Percentiles rank a stretch among this genome's conserved stretches.
Evolutionary conservation across 176 grass and related monocot genomes (phyloP).

Genomic region (Leersia perrieri): DNA sequence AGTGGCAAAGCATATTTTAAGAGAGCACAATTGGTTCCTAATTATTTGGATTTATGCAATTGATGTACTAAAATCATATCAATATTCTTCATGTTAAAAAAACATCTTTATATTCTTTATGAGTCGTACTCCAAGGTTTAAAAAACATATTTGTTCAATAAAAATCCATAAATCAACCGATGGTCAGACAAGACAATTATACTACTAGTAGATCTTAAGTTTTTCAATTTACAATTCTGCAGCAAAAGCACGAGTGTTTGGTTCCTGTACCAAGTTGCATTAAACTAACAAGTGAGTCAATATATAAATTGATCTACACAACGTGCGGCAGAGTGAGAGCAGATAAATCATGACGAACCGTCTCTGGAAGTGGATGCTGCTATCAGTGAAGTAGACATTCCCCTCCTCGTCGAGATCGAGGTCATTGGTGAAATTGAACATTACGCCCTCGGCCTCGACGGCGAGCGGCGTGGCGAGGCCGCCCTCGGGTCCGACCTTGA

Average conservation of each 20-base stretch:
- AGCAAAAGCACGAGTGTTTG: background rate
- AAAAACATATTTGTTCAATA: background rate
- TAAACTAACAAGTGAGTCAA: background rate
- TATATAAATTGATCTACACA: too few species aligned
- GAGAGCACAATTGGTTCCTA: background rate
- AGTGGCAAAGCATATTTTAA: background rate
- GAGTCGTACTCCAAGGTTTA: background rate
- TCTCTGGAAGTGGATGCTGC: conserved; percentile 84
- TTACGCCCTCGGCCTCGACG: conserved; percentile 79
- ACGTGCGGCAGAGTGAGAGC: background rate
- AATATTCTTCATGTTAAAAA: background rate
- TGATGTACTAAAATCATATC: background rate
- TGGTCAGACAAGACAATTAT: background rate
- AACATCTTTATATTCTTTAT: background rate
- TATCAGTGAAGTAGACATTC: conserved; percentile 90
- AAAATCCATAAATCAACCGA: background rate
- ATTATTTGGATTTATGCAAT: background rate
- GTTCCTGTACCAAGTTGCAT: background rate
- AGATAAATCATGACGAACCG: conserved; percentile 39
- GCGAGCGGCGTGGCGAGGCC: conserved; percentile 71
- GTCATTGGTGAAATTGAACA: conserved; percentile 92
- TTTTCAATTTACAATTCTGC: background rate
- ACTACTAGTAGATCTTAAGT: background rate
- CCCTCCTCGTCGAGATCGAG: conserved; percentile 79
- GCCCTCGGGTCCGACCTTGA: conserved; percentile 88